Base-by-base conservation (phyloP, 1,284 basidiomycete species). In the Melampsora larici-populina region DNA sequence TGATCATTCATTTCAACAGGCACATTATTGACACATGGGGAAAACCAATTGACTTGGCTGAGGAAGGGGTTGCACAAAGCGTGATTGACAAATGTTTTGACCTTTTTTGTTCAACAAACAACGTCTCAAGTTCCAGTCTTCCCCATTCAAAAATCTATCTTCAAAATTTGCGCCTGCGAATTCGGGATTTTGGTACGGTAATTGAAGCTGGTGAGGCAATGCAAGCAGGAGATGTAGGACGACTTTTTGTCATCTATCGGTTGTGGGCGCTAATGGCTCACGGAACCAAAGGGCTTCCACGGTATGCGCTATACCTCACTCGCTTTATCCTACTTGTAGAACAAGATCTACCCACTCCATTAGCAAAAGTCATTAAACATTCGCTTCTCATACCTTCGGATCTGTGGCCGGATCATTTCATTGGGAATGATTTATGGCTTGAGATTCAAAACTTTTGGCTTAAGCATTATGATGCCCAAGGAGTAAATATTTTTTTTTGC, bases 241-340 rank as follows among this genome's bases (percentile, higher is more conserved):
- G 60, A 0, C 60, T 72, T 26, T 5, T 64, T 21, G 31, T 17
- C 4, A 64, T 72, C 40, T 72, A 58, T 51, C 48, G 33, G 33
- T 17, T 40, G 46, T 72, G 70, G 70, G 58, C 36, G 0, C n/a
- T 72, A 8, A 72, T 72, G 70, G 58, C 36, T 17, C 70, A 72
- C 40, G 70, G 60, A 31, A 17, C 48, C 3, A 72, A 72, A 29
- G 46, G 33, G 29, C 70, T 72, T 26, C 40, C 48, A 11, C 36
- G 62, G 29, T 72, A 72, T 33, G 48, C 70, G 2, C 26, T 31
- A 21, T 60, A 72, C 43, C 55, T 72, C 24, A 36, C 70, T 15
- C 60, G 31, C 13, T 46, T 64, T 18, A 64, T 72, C 2, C n/a
- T 72, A 6, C n/a, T 72, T 1, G 15, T 73, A 6, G 46, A 73